phyloP scores from a whole-genome alignment of 345 rosid species.

The Barbarea vulgaris region DNA sequence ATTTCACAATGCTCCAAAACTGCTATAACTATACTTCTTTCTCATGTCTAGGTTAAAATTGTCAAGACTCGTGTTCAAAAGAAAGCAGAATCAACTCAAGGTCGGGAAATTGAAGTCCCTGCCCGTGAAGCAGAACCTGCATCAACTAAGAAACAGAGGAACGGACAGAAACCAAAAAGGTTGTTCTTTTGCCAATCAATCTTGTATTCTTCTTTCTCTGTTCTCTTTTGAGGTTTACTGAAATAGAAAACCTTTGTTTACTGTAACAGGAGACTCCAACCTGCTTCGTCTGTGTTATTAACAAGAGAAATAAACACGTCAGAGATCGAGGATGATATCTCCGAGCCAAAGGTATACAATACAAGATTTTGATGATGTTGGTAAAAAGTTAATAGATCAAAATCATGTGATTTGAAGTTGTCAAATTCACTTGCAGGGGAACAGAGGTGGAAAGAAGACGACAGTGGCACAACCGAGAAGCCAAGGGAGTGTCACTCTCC shows the following conservation, averaged over 20 bases:
- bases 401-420: background rate
- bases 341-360: conserved; percentile 60
- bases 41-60: conserved; percentile 23
- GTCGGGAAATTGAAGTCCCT: conserved; percentile 15
- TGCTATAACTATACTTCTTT: background rate
- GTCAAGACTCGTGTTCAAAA: conserved; percentile 7
- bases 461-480: conserved; percentile 51
- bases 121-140: conserved; percentile 31
- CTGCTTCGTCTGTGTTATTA: conserved; percentile 68
- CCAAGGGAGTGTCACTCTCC: conserved; percentile 64
- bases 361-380: background rate
- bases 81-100: background rate
- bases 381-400: background rate
- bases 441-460: conserved; percentile 54
- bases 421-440: conserved; percentile 51
- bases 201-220: background rate
- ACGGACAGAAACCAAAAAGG: conserved; percentile 40
- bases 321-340: conserved; percentile 61
- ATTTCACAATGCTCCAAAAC: conserved; percentile 5
- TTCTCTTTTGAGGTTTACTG: background rate
- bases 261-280: conserved; percentile 71
- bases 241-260: background rate
- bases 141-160: conserved; percentile 33
- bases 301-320: conserved; percentile 60
- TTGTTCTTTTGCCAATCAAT: conserved; percentile 8